Base-by-base conservation (phyloP, 768 basidiomycete species). In the Lactifluus echinatus region DNA sequence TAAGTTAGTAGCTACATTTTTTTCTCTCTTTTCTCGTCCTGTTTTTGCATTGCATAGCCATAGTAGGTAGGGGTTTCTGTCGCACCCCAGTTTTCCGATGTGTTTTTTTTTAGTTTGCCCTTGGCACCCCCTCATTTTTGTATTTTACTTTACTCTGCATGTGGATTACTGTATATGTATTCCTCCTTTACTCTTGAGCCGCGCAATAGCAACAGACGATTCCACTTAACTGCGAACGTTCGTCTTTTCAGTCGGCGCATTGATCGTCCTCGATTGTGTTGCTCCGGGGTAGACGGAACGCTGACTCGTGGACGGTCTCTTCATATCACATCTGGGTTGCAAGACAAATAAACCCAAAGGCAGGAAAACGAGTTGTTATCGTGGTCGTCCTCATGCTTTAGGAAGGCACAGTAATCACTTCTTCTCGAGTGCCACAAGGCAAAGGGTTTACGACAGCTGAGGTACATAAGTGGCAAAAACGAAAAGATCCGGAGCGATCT, bases 121-220 rank as follows among this genome's bases (percentile, higher is more conserved):
- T 31, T 31, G 2, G 31, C 11, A 1, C 31, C 31, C 11, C 31
- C 45, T 40, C 46, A 50, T 33, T 45, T 36, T 2, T 55, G 57
- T 59, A 59, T 59, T 26, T 17, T 59, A 59, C 28, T 58, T 34
- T 34, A 42, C 40, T 42, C 40, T 24, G 1, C 51, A 50, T 52
- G 47, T 45, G 58, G 21, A 39, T 55, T 45, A 59, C 58, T 55
- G 23, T 55, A 54, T 59, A 42, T 55, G 55, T 55, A 3, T 4
- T 12, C 21, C 11, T 4, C 36, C 29, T 17, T 49, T 17, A 50
- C 53, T 49, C 17, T 36, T 15, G 53, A 59, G 49, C 40, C n/a
- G n/a, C n/a, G n/a, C n/a, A n/a, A n/a, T 40, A n/a, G 39, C 47
- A 50, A 59, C 55, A 44, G 53, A 59, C 58, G 44, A 19, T 53